A percentile compares a stretch with the other conserved stretches of the same genome.
These are phyloP conservation scores for Dioscorea zingiberensis DNA, from an alignment of 106 monocot genomes.

Conservation along the genomic window DNA sequence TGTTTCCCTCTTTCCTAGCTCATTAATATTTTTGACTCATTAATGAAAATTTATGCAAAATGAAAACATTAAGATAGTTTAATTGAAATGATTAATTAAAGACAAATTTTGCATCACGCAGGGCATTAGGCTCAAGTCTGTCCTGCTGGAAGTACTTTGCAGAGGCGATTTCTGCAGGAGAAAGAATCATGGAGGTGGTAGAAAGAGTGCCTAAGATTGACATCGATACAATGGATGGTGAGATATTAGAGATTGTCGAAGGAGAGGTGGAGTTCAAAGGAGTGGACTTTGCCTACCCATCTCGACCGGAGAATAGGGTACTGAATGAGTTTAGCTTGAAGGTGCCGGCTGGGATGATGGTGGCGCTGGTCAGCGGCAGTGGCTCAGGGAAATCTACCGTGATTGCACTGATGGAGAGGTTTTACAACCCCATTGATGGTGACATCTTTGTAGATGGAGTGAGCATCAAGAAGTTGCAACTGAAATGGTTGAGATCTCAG, in stretches of 20 bases:
- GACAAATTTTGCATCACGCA: constrained; percentile 1
- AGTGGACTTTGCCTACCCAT: constrained; percentile 67
- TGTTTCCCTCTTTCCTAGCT: neutral
- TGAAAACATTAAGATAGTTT: no score
- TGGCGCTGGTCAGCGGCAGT: constrained; percentile 64
- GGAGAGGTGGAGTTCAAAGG: constrained; percentile 67
- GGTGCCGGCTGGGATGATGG: constrained; percentile 50
- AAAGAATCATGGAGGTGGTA: constrained; percentile 54
- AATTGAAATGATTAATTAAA: no score
- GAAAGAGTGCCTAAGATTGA: constrained; percentile 63
- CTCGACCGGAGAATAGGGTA: constrained; percentile 36
- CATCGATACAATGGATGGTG: constrained; percentile 44
- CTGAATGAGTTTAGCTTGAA: constrained; percentile 38
- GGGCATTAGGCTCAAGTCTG: constrained; percentile 62
- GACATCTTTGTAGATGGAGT: constrained; percentile 59
- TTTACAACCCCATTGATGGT: constrained; percentile 47
- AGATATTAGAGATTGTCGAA: constrained; percentile 16
- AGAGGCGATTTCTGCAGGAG: constrained; percentile 70
- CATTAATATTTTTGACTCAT: neutral
- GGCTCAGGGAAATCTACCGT: constrained; percentile 76
- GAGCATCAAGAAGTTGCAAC: constrained; percentile 39
- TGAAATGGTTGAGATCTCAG: constrained; percentile 82
- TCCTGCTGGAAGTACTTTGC: constrained; percentile 75
- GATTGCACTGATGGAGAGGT: constrained; percentile 55
- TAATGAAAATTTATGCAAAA: no score